Conservation (phyloP, 495 filamentous ascomycete genomes). For the Entonaema liquescens region DNA sequence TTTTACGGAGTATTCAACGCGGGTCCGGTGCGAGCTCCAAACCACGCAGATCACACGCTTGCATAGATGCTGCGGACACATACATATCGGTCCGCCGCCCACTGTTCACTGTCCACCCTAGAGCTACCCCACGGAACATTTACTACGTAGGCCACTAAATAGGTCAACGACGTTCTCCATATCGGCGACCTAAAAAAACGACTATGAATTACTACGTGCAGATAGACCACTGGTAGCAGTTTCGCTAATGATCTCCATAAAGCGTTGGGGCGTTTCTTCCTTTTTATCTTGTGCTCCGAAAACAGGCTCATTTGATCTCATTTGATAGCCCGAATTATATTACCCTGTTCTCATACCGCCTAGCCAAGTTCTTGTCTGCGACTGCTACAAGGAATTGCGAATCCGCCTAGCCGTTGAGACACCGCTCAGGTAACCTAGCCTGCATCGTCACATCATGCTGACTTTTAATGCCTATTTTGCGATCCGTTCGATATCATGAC, state of each 20-base stretch:
- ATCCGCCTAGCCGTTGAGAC: conserved; percentile 1
- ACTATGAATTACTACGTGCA: conserved; percentile 35
- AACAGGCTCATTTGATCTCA: conserved; percentile 18
- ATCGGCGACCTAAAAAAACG: conserved; percentile 7
- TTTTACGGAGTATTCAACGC: conserved; percentile 32
- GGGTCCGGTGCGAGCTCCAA: conserved; percentile 30
- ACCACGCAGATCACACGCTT: conserved; percentile 33
- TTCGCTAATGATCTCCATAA: conserved; percentile 5
- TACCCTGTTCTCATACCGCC: conserved; percentile 14
- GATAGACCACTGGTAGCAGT: conserved; percentile 14
- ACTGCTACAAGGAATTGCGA: conserved; percentile 19
- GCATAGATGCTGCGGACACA: conserved; percentile 24
- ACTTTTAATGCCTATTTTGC: conserved; percentile 7
- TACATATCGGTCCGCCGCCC: conserved; percentile 24
- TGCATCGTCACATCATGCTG: conserved; percentile 28
- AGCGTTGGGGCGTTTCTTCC: background rate
- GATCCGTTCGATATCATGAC: conserved; percentile 25
- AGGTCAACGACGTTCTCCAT: conserved; percentile 10
- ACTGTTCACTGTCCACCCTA: conserved; percentile 2
- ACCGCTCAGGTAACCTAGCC: conserved; percentile 20
- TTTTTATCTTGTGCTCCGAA: conserved; percentile 23
- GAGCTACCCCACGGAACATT: conserved; percentile 25
- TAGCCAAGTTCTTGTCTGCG: conserved; percentile 32
- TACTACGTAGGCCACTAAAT: conserved; percentile 1
- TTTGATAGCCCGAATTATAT: conserved; percentile 23